Percentiles rank a stretch among this genome's conserved stretches.
Evolutionary conservation across 2,329 filamentous ascomycete species (phyloP).

Genomic region (Neocucurbitaria cava): DNA sequence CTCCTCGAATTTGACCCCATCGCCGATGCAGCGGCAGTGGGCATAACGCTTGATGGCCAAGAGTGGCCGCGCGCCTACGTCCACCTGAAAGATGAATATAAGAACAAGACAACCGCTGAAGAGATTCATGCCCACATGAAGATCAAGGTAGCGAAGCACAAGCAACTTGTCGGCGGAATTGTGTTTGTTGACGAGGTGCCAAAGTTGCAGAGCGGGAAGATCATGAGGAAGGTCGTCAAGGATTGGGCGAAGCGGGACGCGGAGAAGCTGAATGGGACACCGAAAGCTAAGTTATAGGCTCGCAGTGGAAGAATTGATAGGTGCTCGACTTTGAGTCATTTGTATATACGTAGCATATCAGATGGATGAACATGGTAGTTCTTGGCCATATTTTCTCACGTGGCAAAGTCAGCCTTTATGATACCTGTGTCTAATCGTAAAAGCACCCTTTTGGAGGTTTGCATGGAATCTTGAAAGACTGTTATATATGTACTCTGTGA

Average conservation of each 20-base stretch:
- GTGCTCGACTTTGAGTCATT: background rate
- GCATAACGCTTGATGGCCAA: conserved; percentile 58
- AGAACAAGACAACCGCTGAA: conserved; percentile 37
- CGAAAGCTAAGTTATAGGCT: conserved; percentile 33
- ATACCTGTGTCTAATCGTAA: no score
- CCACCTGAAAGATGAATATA: conserved; percentile 56
- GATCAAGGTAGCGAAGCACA: conserved; percentile 59
- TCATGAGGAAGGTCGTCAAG: conserved; percentile 62
- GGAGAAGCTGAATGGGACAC: conserved; percentile 33
- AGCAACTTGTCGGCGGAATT: conserved; percentile 60
- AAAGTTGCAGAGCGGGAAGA: conserved; percentile 65
- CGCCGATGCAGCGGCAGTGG: conserved; percentile 63
- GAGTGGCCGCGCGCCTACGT: conserved; percentile 64
- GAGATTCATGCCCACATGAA: conserved; percentile 50
- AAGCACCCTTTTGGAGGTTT: no score
- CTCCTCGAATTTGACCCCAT: conserved; percentile 61
- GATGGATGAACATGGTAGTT: background rate
- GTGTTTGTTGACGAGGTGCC: conserved; percentile 64
- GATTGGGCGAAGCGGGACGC: conserved; percentile 65
- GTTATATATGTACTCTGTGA: no score
- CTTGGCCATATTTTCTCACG: background rate
- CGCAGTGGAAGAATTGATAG: background rate
- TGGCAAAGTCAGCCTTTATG: no score
- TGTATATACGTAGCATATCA: background rate
- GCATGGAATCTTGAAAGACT: no score